Evolutionary conservation across 352 stramenopile species (phyloP), one percentile per base, ranked within the genome.

Genomic region (Chrysophaeum taylorii): DNA sequence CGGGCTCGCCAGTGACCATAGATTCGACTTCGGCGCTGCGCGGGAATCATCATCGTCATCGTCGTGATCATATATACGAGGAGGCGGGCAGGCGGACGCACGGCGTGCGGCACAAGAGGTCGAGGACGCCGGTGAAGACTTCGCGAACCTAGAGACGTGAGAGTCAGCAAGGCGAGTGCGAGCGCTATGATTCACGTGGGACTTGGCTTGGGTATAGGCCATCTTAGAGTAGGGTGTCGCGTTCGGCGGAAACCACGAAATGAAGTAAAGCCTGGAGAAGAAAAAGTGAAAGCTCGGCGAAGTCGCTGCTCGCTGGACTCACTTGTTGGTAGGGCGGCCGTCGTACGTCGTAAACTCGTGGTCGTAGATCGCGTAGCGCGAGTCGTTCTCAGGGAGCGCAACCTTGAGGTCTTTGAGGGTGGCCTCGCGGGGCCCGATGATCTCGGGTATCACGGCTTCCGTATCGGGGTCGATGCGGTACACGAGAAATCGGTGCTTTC

Each of bases 241-340:
- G 16, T 63, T 45, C 21, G 52, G 21, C 0, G 45, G 77, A 35
- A 71, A 85, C 86, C 85, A 93, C 21, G 86, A 87, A 54, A 92
- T 75, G 53, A 93, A 90, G 75, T 89, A 93, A 63, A 93, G 79
- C n/a, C n/a, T n/a, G n/a, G n/a, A n/a, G n/a, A n/a, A n/a, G n/a
- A n/a, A n/a, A n/a, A n/a, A n/a, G n/a, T n/a, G n/a, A n/a, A n/a
- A n/a, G n/a, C n/a, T n/a, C n/a, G n/a, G n/a, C n/a, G n/a, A n/a
- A n/a, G n/a, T n/a, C n/a, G n/a, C n/a, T n/a, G n/a, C n/a, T n/a
- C n/a, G n/a, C n/a, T n/a, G n/a, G n/a, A n/a, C n/a, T n/a, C n/a
- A n/a, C 62, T 92, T 92, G 78, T 83, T 91, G 39, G 84, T 84
- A 75, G 89, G 89, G 70, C 87, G 85, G 14, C 87, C 85, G 77